Conservation (phyloP, 2,329 filamentous ascomycete genomes). For the Talaromyces sp. region DNA sequence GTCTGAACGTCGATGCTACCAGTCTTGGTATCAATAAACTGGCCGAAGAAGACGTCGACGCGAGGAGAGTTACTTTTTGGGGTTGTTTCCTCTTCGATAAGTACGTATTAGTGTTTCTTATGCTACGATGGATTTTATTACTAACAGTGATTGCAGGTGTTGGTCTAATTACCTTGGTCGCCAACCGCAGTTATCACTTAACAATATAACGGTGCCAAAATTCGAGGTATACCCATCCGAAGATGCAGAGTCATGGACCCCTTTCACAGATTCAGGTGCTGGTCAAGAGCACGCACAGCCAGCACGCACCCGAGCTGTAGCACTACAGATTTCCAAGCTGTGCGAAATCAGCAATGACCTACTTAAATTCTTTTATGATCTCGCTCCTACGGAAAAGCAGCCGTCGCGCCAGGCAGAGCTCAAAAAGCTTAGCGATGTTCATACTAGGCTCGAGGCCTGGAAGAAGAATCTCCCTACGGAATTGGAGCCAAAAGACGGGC, state of each 20-base stretch:
- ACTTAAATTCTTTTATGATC: conserved; percentile 86
- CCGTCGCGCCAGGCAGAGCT: conserved; percentile 76
- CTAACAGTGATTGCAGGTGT: conserved; percentile 47
- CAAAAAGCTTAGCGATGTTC: conserved; percentile 88
- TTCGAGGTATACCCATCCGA: conserved; percentile 88
- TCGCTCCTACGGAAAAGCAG: conserved; percentile 56
- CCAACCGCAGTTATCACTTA: conserved; percentile 76
- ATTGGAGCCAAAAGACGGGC: conserved; percentile 83
- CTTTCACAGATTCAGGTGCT: conserved; percentile 80
- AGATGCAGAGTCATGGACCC: conserved; percentile 79
- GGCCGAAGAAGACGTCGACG: conserved; percentile 81
- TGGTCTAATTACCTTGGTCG: conserved; percentile 97
- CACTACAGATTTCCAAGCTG: conserved; percentile 73
- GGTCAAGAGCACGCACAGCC: conserved; percentile 70
- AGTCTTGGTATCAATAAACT: conserved; percentile 60
- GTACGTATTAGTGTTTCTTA: conserved; percentile 30
- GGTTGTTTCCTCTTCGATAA: conserved; percentile 98
- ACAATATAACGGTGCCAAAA: conserved; percentile 78
- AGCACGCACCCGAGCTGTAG: conserved; percentile 74
- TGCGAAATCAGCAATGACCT: conserved; percentile 94
- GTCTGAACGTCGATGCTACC: conserved; percentile 77
- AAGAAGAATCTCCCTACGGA: conserved; percentile 76
- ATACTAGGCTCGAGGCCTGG: conserved; percentile 87
- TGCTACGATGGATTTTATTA: background rate
- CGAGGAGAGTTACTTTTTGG: conserved; percentile 90